Base-by-base conservation (phyloP, 805 yeast species). In the Saturnispora ahearnii region DNA sequence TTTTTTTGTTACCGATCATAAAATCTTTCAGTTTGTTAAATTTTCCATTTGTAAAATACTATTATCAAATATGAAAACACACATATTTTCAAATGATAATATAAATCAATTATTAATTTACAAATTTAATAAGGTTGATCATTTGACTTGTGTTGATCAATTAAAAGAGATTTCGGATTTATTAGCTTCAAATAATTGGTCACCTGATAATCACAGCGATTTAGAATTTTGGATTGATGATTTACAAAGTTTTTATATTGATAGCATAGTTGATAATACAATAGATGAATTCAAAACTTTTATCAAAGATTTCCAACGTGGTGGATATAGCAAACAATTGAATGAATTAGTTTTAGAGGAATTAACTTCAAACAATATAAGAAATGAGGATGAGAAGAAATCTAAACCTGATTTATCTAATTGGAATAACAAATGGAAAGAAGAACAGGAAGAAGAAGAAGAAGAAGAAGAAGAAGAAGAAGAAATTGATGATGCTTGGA, bases 221-320 rank as follows among this genome's bases (percentile, higher is more conserved):
- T 48, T 65, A 12, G 68, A 64, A 48, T 64, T 63, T 46, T 65
- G 69, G 69, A 58, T 61, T 9, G 67, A 62, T 37, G 67, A 64
- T 48, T 49, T 62, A 8, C 50, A 56, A 2, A 61, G 45, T 26
- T 61, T 62, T 22, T 65, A 68, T 67, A 52, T 62, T 2, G 53
- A 53, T 28, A 59, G 53, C 28, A 49, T 64, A 30, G 54, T 57
- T 22, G 62, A 61, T 28, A 43, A 50, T 24, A 50, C 64, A 2
- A 59, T 63, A 12, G 64, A 63, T 41, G 54, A 55, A 8, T 43
- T 64, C 32, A 65, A 64, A 41, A 45, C 34, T 3, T 34, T 64
- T 56, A 59, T 40, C 9, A 53, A 21, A 51, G 53, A n/a, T 41
- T 55, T 45, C 41, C 47, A 45, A 6, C 49, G 46, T 13, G 53